Base-by-base conservation (phyloP, 495 filamentous ascomycete genomes). In the Tuber microsphaerosporum region DNA sequence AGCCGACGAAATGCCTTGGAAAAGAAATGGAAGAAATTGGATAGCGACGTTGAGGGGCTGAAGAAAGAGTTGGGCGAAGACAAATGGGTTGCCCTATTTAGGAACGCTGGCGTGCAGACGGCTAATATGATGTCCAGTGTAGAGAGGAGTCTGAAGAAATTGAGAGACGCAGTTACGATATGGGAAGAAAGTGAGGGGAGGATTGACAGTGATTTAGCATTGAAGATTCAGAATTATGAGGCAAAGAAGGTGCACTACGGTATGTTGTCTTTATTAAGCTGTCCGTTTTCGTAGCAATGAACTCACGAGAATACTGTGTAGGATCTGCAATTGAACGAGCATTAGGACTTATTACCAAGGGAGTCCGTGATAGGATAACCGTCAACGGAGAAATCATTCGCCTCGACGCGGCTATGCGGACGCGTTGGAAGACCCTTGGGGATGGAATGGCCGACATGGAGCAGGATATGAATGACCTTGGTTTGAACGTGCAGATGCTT, bases 41-140 rank as follows among this genome's bases (percentile, higher is more conserved):
- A 97, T 83, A 87, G 87, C 48, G 94, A 99, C 81, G 94, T 94
- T 4, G 93, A 98, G 79, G 88, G 91, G 43, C 84, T 99, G 56
- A 87, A 93, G 73, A 91, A 91, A 81, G 95, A 98, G 82, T 87
- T 99, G 22, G 93, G 92, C 31, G 95, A 99, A 82, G 95, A 99
- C 80, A 89, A 93, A 42, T 99, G 95, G 95, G 91, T 99, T 71
- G 86, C 95, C 65, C 92, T 97, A 8, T 99, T 99, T 85, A 88
- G 95, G 75, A 93, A 93, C 77, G 94, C 95, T n/a, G 93, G 93
- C 22, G 88, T 90, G 68, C 93, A 97, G 84, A 94, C 94, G 20
- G 89, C 94, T 75, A 94, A 96, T 83, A 94, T 99, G 92, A 93
- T 92, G 79, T 93, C 96, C 75, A 97, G 93, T 2, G 91, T 98